Evolutionary conservation across 73 alveolate species (phyloP).

Genomic region (Paramecium sexaurelia): DNA sequence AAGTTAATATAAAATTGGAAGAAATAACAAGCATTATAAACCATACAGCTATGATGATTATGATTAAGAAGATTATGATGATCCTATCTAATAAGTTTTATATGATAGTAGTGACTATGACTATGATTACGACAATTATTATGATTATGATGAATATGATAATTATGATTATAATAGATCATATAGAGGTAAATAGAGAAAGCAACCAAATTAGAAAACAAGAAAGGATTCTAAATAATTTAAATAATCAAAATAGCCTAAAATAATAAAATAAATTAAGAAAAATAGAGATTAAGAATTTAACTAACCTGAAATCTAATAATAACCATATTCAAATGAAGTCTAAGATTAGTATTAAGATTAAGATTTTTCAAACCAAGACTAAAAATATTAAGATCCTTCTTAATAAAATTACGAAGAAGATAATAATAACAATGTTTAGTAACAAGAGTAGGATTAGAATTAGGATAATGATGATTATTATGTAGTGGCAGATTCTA

Average conservation of each 20-base stretch:
- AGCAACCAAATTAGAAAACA: neutral
- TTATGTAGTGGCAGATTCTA: neutral
- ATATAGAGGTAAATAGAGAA: neutral
- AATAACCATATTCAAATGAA: neutral
- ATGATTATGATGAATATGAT: neutral
- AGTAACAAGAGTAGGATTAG: neutral
- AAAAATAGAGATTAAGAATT: neutral
- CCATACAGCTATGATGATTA: neutral
- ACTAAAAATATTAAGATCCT: neutral
- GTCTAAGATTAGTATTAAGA: neutral
- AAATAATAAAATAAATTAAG: neutral
- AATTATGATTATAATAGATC: neutral
- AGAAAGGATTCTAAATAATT: neutral
- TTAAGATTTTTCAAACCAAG: neutral
- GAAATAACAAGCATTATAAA: neutral
- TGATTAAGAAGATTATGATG: neutral
- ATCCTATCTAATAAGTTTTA: neutral
- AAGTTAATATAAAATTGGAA: neutral
- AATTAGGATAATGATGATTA: neutral
- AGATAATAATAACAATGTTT: neutral
- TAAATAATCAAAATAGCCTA: neutral
- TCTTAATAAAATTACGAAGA: neutral
- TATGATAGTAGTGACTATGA: neutral
- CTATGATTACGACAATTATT: neutral
- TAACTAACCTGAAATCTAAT: neutral